phyloP scores from a whole-genome alignment of 73 alveolate species.

The Strombidium stylifer region DNA sequence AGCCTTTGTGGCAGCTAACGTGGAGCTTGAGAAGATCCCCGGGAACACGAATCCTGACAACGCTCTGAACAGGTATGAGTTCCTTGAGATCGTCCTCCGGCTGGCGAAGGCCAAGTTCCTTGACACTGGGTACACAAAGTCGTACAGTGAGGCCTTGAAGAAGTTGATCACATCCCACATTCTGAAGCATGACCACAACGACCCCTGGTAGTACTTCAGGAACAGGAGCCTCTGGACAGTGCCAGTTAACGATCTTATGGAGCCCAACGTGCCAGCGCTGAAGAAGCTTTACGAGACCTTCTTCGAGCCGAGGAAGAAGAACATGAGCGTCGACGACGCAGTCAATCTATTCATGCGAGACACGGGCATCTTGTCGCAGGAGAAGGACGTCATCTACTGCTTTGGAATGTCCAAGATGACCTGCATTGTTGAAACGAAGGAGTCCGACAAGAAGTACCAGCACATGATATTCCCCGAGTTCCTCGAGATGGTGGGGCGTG shows the following conservation, averaged over 20 bases:
- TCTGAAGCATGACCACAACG: neutral
- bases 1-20: slow-evolving; percentile 54
- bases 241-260: slow-evolving; percentile 39
- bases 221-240: slow-evolving; percentile 44
- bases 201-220: slow-evolving; percentile 52
- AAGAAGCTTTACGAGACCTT: slow-evolving; percentile 18
- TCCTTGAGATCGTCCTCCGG: slow-evolving; percentile 29
- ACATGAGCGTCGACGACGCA: slow-evolving; percentile 10
- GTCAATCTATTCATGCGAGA: slow-evolving; percentile 3
- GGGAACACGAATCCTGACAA: slow-evolving; percentile 24
- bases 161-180: slow-evolving; percentile 21
- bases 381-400: slow-evolving; percentile 31
- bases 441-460: slow-evolving; percentile 22
- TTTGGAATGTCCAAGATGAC: slow-evolving; percentile 57
- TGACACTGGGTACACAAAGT: slow-evolving; percentile 12
- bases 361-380: neutral
- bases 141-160: slow-evolving; percentile 1
- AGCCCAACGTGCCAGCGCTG: slow-evolving; percentile 37
- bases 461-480: slow-evolving; percentile 44
- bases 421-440: slow-evolving; percentile 35
- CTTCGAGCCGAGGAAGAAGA: neutral
- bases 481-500: slow-evolving; percentile 46
- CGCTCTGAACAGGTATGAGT: slow-evolving; percentile 35
- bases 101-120: slow-evolving; percentile 25
- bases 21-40: slow-evolving; percentile 1